These are phyloP conservation scores for Ogataea zsoltii DNA, from an alignment of 805 yeast genomes.

Conservation along the genomic window DNA sequence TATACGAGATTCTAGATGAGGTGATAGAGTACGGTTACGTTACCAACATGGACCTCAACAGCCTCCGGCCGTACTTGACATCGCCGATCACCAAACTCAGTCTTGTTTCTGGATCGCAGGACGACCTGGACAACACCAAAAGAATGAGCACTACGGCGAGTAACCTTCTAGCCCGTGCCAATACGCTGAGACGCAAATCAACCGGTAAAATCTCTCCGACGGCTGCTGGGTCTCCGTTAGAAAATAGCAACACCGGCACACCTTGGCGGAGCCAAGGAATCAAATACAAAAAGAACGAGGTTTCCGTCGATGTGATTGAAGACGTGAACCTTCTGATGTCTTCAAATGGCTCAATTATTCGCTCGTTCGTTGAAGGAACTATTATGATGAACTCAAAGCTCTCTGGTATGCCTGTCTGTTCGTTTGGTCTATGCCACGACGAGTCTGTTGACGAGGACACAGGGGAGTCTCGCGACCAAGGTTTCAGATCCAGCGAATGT, in stretches of 20 bases:
- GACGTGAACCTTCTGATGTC: conserved; percentile 69
- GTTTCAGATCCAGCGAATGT: conserved; percentile 58
- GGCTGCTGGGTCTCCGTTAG: conserved; percentile 12
- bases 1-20: conserved; percentile 80
- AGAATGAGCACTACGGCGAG: conserved; percentile 10
- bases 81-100: conserved; percentile 14
- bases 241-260: conserved; percentile 23
- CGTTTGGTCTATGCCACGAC: conserved; percentile 62
- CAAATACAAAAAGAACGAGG: conserved; percentile 80
- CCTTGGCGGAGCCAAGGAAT: conserved; percentile 75
- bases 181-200: conserved; percentile 23
- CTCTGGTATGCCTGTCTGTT: conserved; percentile 82
- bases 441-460: conserved; percentile 37
- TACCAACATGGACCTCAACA: conserved; percentile 55
- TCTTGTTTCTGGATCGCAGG: conserved; percentile 5
- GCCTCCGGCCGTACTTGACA: conserved; percentile 38
- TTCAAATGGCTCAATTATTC: conserved; percentile 60
- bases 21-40: conserved; percentile 79
- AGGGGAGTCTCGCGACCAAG: conserved; percentile 5
- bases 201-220: conserved; percentile 10
- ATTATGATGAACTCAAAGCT: conserved; percentile 70
- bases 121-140: conserved; percentile 4
- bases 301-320: conserved; percentile 74
- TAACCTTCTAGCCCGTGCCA: conserved; percentile 22
- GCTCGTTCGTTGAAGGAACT: conserved; percentile 75